Conservation (phyloP, 345 rosid species). For the Citrus maxima region DNA sequence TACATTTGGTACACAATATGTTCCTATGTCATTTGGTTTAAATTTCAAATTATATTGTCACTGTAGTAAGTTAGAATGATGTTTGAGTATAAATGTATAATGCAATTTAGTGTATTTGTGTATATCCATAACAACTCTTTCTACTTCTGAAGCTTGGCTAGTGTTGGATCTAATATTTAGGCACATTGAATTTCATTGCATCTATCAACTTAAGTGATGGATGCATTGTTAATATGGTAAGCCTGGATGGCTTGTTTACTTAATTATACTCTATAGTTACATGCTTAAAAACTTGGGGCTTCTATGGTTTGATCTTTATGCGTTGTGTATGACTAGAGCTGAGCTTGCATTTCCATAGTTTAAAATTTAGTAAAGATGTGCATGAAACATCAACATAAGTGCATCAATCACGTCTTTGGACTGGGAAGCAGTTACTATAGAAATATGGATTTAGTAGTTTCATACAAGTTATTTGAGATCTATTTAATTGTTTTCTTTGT, state of each 20-base stretch:
- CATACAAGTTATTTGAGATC: not conserved
- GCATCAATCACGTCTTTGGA: not conserved
- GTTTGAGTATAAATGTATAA: not conserved
- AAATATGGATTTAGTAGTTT: not conserved
- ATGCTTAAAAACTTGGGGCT: not conserved
- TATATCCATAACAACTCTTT: not conserved
- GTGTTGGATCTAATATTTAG: not conserved
- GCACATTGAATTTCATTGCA: not conserved
- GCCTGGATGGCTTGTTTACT: not conserved
- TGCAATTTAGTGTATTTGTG: constrained; percentile 1
- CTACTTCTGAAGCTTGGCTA: not conserved
- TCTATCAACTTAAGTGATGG: not conserved
- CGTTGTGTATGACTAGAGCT: not conserved
- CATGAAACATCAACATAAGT: constrained; percentile 11
- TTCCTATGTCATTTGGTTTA: not conserved
- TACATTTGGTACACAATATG: constrained; percentile 62
- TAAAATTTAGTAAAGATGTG: not conserved
- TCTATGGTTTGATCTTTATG: constrained; percentile 6
- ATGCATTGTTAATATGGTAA: not conserved
- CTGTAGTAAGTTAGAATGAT: not conserved
- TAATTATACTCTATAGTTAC: not conserved
- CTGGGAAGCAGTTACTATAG: constrained; percentile 2
- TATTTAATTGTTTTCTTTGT: not conserved
- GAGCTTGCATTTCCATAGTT: not conserved
- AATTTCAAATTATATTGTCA: not conserved